These are phyloP conservation scores for Diutina sp. DNA, from an alignment of 1,139 yeast species.

Conservation along the genomic window DNA sequence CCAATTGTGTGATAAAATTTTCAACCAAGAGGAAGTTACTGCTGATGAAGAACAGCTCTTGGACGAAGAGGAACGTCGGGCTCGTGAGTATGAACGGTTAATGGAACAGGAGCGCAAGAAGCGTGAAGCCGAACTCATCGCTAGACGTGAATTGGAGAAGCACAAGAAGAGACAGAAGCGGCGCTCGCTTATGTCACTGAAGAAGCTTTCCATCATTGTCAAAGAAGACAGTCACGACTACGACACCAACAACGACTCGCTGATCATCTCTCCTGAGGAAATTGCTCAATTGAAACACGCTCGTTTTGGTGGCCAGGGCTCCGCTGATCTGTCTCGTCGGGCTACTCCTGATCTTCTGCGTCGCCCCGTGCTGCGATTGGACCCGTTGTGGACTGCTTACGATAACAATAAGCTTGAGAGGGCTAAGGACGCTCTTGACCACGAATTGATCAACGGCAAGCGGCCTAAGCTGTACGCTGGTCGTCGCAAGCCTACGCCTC, in stretches of 20 bases:
- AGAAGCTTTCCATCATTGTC: constrained; percentile 26
- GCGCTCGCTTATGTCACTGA: constrained; percentile 27
- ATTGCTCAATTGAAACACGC: background rate
- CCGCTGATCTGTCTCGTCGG: constrained; percentile 12
- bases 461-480: background rate
- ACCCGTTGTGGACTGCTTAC: constrained; percentile 44
- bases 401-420: constrained; percentile 35
- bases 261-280: background rate
- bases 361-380: constrained; percentile 61
- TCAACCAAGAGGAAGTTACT: constrained; percentile 45
- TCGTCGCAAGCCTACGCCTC: background rate
- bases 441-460: constrained; percentile 12
- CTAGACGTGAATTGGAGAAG: constrained; percentile 34
- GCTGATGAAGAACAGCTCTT: constrained; percentile 40
- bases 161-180: constrained; percentile 32
- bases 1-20: constrained; percentile 60
- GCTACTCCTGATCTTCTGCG: constrained; percentile 30
- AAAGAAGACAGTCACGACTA: constrained; percentile 7
- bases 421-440: constrained; percentile 32
- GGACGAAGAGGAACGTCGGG: constrained; percentile 38
- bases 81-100: constrained; percentile 34
- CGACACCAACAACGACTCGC: constrained; percentile 14
- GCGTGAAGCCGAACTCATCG: constrained; percentile 34
- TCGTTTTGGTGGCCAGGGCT: background rate
- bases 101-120: constrained; percentile 39